phyloP scores from a whole-genome alignment of 2,329 filamentous ascomycete genomes.

The Ascochyta fabae region DNA sequence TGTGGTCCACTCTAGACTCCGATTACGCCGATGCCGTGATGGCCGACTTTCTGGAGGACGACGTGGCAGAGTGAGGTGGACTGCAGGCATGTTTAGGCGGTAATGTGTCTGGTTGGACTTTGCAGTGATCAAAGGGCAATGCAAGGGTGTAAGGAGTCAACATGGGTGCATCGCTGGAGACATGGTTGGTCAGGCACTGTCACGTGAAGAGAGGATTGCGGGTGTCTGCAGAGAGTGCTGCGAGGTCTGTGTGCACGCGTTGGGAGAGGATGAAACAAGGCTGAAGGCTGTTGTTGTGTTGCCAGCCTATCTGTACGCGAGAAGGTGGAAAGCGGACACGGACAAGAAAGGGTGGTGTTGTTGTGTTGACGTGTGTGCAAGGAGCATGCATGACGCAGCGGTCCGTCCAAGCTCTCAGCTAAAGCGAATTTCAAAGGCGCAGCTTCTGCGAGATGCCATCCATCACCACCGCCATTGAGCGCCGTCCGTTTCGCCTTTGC shows the following conservation, averaged over 20 bases:
- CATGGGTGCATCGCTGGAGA: neutral
- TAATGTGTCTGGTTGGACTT: neutral
- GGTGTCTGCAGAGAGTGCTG: neutral
- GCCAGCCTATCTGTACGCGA: too few relatives aligned
- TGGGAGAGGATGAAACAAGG: neutral
- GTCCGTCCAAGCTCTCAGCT: slow-evolving; percentile 20
- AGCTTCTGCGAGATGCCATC: slow-evolving; percentile 13
- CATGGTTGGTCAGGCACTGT: neutral
- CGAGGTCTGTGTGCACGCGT: too few relatives aligned
- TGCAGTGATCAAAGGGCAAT: neutral
- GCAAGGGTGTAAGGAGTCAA: neutral
- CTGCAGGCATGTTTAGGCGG: neutral
- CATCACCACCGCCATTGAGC: slow-evolving; percentile 27
- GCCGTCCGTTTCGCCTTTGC: slow-evolving; percentile 7
- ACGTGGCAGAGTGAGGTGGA: neutral
- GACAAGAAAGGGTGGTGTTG: too few relatives aligned
- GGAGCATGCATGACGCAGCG: slow-evolving; percentile 14
- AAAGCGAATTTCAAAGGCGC: slow-evolving; percentile 12
- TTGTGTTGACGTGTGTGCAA: slow-evolving; percentile 16
- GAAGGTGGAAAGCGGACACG: too few relatives aligned
- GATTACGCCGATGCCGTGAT: slow-evolving; percentile 16
- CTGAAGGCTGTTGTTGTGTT: neutral
- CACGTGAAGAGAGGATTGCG: slow-evolving; percentile 5
- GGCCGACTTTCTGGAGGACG: neutral
- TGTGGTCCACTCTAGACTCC: slow-evolving; percentile 14